Percentiles rank a stretch among this genome's conserved stretches.
Evolutionary conservation across 2,329 filamentous ascomycete genomes (phyloP).

Genomic region (Colletotrichum sp.): DNA sequence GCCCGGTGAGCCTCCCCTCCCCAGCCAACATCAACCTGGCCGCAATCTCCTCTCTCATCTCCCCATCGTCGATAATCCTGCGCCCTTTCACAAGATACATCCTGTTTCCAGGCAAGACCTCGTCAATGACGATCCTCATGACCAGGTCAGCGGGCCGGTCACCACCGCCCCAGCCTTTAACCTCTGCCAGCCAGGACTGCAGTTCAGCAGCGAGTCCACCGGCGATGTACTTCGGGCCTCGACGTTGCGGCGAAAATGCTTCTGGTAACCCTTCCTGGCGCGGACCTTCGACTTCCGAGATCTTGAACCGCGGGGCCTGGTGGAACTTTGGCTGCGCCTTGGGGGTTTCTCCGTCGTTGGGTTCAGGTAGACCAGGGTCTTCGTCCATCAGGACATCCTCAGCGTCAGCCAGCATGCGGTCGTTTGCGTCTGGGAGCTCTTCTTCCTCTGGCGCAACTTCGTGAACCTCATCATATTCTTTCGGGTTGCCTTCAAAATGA

Average conservation of each 20-base stretch:
- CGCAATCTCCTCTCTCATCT: not conserved
- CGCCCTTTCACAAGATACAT: conserved; percentile 37
- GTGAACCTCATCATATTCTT: not conserved
- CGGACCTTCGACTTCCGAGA: conserved; percentile 25
- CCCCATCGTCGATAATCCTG: conserved; percentile 12
- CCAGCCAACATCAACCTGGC: conserved; percentile 39
- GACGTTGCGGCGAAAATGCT: conserved; percentile 39
- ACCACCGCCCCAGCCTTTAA: conserved; percentile 35
- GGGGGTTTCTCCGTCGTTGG: not conserved
- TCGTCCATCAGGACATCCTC: conserved; percentile 19
- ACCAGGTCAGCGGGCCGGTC: conserved; percentile 15
- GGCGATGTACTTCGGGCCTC: conserved; percentile 36
- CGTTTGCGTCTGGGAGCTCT: not conserved
- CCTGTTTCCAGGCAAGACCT: conserved; percentile 32
- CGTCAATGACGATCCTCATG: conserved; percentile 32
- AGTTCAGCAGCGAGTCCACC: conserved; percentile 43
- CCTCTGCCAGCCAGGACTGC: conserved; percentile 45
- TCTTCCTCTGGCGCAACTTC: not conserved
- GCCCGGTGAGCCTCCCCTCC: conserved; percentile 39
- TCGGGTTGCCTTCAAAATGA: not conserved
- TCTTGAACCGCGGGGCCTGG: conserved; percentile 43
- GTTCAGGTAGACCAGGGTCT: not conserved
- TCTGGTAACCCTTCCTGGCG: conserved; percentile 25
- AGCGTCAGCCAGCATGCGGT: not conserved
- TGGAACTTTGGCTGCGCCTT: conserved; percentile 42